A percentile compares a stretch with the other conserved stretches of the same genome.
Conservation (phyloP, 192 early-diverging fungal species). For the Coemansia sp. region DNA sequence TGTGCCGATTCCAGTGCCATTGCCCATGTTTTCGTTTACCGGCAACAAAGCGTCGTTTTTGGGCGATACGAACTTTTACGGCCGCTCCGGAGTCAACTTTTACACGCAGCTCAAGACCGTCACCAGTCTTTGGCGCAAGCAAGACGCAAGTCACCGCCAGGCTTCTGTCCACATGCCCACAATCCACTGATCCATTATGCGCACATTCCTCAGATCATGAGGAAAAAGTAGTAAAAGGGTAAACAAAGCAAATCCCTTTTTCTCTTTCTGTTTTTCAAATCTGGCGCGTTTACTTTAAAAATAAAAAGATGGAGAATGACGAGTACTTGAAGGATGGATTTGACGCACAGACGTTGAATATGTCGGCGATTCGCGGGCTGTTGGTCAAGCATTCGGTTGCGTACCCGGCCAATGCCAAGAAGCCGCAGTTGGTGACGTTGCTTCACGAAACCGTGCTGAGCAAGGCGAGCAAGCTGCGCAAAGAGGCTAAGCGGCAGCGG, state of each 20-base stretch:
- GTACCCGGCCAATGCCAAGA: constrained; percentile 47
- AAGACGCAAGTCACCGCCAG: constrained; percentile 65
- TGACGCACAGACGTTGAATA: constrained; percentile 42
- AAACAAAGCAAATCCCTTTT: constrained; percentile 7
- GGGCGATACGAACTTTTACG: constrained; percentile 95
- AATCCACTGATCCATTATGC: constrained; percentile 36
- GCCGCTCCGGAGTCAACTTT: constrained; percentile 74
- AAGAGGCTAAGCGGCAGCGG: constrained; percentile 30
- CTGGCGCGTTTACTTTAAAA: background rate
- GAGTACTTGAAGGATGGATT: constrained; percentile 49
- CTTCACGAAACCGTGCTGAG: constrained; percentile 20
- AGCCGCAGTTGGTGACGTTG: constrained; percentile 34
- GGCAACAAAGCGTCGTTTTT: constrained; percentile 85
- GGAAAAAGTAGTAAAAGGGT: background rate
- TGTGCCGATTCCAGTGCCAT: constrained; percentile 93
- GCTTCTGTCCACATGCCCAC: constrained; percentile 92
- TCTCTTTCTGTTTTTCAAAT: constrained; percentile 8
- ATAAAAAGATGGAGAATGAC: constrained; percentile 19
- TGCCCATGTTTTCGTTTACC: constrained; percentile 97
- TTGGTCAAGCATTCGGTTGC: constrained; percentile 43
- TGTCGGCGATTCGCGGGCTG: constrained; percentile 36
- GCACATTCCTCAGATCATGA: background rate
- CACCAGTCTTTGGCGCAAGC: constrained; percentile 88
- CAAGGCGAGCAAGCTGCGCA: constrained; percentile 37
- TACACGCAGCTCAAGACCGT: constrained; percentile 94